Evolutionary conservation across 148 eudicot genomes (phyloP), one percentile per base, ranked within the genome.

Genomic region (Polygonum aviculare): DNA sequence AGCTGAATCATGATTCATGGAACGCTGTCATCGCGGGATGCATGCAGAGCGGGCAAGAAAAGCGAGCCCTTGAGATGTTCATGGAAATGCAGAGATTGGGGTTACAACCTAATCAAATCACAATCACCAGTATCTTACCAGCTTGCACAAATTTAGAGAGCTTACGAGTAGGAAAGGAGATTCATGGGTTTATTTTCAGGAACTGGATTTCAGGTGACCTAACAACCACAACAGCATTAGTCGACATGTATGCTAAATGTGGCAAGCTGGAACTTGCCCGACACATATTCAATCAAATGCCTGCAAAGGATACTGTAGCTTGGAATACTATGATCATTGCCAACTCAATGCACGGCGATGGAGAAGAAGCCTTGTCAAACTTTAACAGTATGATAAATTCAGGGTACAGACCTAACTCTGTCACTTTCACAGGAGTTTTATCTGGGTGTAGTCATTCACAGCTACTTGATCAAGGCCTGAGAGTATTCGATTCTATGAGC

Each of bases 241-340:
- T 93, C 35, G 84, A 86, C 62, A 83, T 90, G 90, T 90, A 89
- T 78, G 93, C 93, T 54, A 93, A 90, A 78, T 87, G 96, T 72
- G 96, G 98, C 19, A 85, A 85, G 79, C 82, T 93, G 59, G 90
- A 88, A 59, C 60, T 79, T 8, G 83, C 95, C 22, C 41, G 78
- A 52, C 80, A 82, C 50, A 77, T 89, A 78, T 90, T 93, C 41
- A 49, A 82, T 48, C 74, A 70, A 82, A 86, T 89, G 90, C 83
- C 86, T 21, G 75, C 40, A 70, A 93, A 75, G 80, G 93, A 93
- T 78, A 79, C 80, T 10, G 60, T 90, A 57, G 86, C 98, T 48
- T 93, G 96, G 98, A 90, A 90, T 79, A 88, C 96, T 16, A 85
- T 90, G 82, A 88, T 93, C 54, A 86, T 84, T 78, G 86, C 90